Conservation (phyloP, 352 stramenopile species). For the Globisporangium radiosum region DNA sequence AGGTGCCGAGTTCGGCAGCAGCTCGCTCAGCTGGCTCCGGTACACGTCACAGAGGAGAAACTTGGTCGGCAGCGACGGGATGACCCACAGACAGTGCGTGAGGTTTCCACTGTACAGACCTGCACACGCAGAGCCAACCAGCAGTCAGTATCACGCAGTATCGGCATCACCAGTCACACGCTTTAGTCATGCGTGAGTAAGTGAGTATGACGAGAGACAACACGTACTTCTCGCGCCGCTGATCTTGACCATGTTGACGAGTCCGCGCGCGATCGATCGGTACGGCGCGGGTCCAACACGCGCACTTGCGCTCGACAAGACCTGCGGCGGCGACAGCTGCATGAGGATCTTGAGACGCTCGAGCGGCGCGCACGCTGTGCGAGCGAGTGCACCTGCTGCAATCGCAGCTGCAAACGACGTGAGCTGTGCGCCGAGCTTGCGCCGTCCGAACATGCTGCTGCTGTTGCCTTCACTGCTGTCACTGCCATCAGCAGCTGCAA, state of each 20-base stretch:
- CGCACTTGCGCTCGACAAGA: constrained; percentile 1
- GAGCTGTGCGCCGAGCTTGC: constrained; percentile 27
- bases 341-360: constrained; percentile 83
- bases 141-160: not conserved
- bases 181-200: not conserved
- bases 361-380: constrained; percentile 62
- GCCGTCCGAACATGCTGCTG: constrained; percentile 1
- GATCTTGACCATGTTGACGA: constrained; percentile 68
- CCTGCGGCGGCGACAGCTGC: constrained; percentile 36
- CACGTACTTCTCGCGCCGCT: constrained; percentile 37
- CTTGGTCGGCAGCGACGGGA: constrained; percentile 77
- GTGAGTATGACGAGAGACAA: not conserved
- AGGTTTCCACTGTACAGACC: constrained; percentile 77
- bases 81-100: constrained; percentile 71
- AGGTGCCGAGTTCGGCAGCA: constrained; percentile 12
- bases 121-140: constrained; percentile 6
- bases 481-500: not conserved
- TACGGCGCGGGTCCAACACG: constrained; percentile 22
- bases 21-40: constrained; percentile 34
- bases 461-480: not conserved
- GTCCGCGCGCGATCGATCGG: constrained; percentile 34
- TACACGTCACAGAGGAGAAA: constrained; percentile 72
- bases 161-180: not conserved
- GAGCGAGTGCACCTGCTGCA: constrained; percentile 44
- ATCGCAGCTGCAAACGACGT: constrained; percentile 64